Evolutionary conservation across 2,329 filamentous ascomycete genomes (phyloP), one percentile per base, ranked within the genome.

Genomic region (Alternaria triticimaculans): DNA sequence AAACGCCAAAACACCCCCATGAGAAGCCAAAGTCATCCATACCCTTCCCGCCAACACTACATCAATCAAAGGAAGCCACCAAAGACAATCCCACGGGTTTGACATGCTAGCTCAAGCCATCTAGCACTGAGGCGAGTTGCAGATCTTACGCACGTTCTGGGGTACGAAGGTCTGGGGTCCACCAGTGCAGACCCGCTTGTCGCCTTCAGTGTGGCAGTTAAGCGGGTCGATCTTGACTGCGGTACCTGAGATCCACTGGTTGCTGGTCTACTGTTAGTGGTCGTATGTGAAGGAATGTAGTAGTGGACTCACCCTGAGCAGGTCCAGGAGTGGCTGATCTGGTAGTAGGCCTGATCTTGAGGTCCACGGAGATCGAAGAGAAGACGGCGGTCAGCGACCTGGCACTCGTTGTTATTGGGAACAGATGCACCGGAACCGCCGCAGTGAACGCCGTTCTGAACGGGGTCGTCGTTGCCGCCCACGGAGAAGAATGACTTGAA

Each of bases 271-370:
- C 4, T 55, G 12, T 66, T 30, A 67, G 55, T 20, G 9, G 15
- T 28, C n/a, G 15, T 7, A n/a, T 20, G 15, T 18, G 21, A 44
- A 20, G 4, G 4, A 11, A 33, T 10, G 33, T 23, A 11, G 8
- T 23, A 21, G 7, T n/a, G 21, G 18, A 72, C 74, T 59, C 60
- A 78, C 76, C 68, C 69, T 30, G 72, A 61, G 57, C 76, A 78
- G 20, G 44, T 51, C 75, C 75, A 78, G 7, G 62, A 63, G 62
- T 78, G 76, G 2, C 66, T 68, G 37, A 78, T 65, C 45, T 73
- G 71, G 55, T 73, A 76, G 46, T 68, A 65, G 6, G 66, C 69
- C 43, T 64, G 48, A 4, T 70, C 65, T 43, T 72, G 66, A 10
- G 65, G 60, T 4, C 45, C 67, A 46, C 58, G 62, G 4, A 76